Evolutionary conservation across 768 basidiomycete species (phyloP).

Genomic region (Auricularia cornea): DNA sequence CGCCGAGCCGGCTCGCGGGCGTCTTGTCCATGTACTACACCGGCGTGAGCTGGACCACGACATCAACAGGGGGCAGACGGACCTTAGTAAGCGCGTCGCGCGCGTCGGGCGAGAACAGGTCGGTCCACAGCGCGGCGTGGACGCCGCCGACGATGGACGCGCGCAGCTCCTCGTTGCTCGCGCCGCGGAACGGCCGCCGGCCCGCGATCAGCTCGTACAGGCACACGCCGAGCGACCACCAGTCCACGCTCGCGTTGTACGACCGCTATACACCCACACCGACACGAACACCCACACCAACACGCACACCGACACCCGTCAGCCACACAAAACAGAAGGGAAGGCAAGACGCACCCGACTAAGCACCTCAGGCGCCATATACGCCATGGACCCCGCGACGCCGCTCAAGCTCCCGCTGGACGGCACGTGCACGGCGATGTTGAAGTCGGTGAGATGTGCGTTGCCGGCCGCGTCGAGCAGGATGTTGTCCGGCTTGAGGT

Average conservation of each 20-base stretch:
- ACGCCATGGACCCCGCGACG: slow-evolving; percentile 97
- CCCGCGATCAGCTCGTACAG: slow-evolving; percentile 75
- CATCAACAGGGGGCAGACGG: neutral
- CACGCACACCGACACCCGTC: too few species aligned
- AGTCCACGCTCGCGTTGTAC: slow-evolving; percentile 88
- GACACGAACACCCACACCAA: too few species aligned
- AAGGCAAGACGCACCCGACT: slow-evolving; percentile 14
- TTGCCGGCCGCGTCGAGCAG: slow-evolving; percentile 90
- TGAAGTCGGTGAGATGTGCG: slow-evolving; percentile 97
- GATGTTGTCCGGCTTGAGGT: slow-evolving; percentile 96
- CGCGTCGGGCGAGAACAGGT: slow-evolving; percentile 56
- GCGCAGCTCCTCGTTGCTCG: slow-evolving; percentile 81
- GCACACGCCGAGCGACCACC: slow-evolving; percentile 94
- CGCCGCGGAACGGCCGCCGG: slow-evolving; percentile 77
- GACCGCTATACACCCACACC: too few species aligned
- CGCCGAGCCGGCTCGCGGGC: slow-evolving; percentile 70
- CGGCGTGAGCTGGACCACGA: slow-evolving; percentile 43
- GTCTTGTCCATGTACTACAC: slow-evolving; percentile 48
- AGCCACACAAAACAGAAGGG: slow-evolving; percentile 23
- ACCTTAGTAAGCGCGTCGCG: slow-evolving; percentile 21
- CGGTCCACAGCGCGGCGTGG: slow-evolving; percentile 57
- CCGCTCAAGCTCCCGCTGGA: slow-evolving; percentile 81
- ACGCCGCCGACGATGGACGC: slow-evolving; percentile 76
- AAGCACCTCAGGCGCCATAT: slow-evolving; percentile 55
- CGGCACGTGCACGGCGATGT: slow-evolving; percentile 97